A percentile compares a stretch with the other conserved stretches of the same genome.
Conservation (phyloP, 208 protist species). For the Crithidia brevicula region DNA sequence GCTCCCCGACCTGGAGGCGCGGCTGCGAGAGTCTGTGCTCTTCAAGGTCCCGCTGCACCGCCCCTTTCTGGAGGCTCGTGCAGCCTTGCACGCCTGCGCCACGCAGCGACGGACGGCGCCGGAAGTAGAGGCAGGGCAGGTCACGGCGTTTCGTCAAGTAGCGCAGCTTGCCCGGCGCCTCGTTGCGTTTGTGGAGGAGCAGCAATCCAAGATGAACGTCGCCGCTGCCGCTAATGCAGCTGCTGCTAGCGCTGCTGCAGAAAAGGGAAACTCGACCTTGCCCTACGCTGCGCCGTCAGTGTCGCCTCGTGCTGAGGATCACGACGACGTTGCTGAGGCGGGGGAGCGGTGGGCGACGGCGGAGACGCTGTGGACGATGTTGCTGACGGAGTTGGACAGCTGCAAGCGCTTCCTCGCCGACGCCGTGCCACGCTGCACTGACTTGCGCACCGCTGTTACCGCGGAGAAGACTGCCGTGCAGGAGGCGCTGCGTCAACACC, state of each 20-base stretch:
- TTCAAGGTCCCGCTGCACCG: constrained; percentile 69
- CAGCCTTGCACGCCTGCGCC: constrained; percentile 44
- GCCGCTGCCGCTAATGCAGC: not conserved
- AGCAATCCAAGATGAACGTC: not conserved
- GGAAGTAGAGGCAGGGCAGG: constrained; percentile 32
- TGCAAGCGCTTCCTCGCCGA: constrained; percentile 43
- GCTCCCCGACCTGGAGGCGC: constrained; percentile 53
- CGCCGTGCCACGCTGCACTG: constrained; percentile 5
- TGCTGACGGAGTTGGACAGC: constrained; percentile 57
- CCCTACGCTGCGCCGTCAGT: too few relatives aligned
- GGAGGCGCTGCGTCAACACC: constrained; percentile 36
- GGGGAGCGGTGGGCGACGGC: constrained; percentile 31
- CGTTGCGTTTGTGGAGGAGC: constrained; percentile 17
- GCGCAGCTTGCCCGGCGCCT: constrained; percentile 16
- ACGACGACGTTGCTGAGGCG: constrained; percentile 1
- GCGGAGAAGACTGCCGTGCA: constrained; percentile 15
- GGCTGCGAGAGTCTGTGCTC: constrained; percentile 37
- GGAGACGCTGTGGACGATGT: constrained; percentile 57
- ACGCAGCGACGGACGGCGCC: constrained; percentile 17
- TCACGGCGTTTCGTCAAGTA: constrained; percentile 18
- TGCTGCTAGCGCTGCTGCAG: too few relatives aligned
- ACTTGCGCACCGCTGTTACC: constrained; percentile 6
- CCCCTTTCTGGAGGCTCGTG: constrained; percentile 53
- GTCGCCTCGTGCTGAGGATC: constrained; percentile 1
- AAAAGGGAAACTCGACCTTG: too few relatives aligned